phyloP scores from a whole-genome alignment of 345 rosid species.

The Xanthoceras sorbifolium region DNA sequence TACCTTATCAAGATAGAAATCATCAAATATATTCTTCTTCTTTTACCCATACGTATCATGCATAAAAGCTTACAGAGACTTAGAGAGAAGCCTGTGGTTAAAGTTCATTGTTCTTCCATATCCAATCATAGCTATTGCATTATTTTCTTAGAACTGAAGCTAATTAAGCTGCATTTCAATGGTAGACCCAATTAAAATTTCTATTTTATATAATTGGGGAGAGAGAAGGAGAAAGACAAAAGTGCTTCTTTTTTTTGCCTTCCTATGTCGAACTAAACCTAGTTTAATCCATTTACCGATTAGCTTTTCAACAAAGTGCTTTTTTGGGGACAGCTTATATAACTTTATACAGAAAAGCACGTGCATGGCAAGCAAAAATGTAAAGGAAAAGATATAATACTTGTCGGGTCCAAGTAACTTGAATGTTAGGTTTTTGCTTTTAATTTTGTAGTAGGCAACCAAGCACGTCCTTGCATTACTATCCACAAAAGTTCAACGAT shows the following conservation, averaged over 20 bases:
- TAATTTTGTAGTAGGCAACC: constrained; percentile 1
- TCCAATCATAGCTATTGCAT: constrained; percentile 19
- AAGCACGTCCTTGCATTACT: not conserved
- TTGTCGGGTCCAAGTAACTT: constrained; percentile 24
- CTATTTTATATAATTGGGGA: not conserved
- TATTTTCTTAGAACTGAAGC: constrained; percentile 38
- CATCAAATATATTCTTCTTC: constrained; percentile 6
- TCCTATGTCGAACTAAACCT: constrained; percentile 5
- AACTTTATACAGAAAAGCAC: constrained; percentile 24
- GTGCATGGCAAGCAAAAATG: constrained; percentile 25
- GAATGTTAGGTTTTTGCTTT: constrained; percentile 9
- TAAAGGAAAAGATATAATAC: not conserved
- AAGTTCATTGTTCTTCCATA: constrained; percentile 17
- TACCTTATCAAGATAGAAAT: constrained; percentile 19
- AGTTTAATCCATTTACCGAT: not conserved
- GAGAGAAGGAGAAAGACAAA: not conserved
- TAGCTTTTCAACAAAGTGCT: constrained; percentile 22
- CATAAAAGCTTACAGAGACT: not conserved
- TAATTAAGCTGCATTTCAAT: not conserved
- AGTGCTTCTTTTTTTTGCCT: not conserved
- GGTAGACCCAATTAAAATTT: constrained; percentile 23
- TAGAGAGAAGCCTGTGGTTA: not conserved
- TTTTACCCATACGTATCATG: constrained; percentile 24
- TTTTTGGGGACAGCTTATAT: constrained; percentile 2
- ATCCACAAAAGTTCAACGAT: not conserved